Evolutionary conservation across 495 filamentous ascomycete species (phyloP).

Genomic region (Neurospora discreta): DNA sequence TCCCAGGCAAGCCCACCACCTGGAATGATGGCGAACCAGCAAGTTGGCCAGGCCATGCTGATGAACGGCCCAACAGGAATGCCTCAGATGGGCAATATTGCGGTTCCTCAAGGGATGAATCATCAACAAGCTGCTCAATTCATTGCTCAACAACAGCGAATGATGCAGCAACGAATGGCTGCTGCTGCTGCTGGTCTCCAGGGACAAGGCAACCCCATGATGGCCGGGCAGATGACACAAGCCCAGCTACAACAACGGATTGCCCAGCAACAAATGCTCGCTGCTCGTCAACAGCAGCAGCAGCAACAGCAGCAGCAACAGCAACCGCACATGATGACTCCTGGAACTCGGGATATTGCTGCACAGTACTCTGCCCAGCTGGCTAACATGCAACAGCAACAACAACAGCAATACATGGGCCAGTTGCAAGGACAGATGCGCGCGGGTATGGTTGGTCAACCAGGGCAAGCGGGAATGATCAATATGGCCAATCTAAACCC

Average conservation of each 20-base stretch:
- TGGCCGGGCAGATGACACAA: constrained; percentile 22
- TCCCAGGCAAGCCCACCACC: constrained; percentile 57
- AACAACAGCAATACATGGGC: constrained; percentile 32
- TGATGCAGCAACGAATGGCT: constrained; percentile 35
- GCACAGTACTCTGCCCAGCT: constrained; percentile 23
- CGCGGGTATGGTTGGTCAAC: constrained; percentile 17
- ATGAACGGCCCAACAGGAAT: constrained; percentile 33
- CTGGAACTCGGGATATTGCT: constrained; percentile 10
- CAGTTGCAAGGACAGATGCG: constrained; percentile 17
- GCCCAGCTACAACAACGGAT: constrained; percentile 26
- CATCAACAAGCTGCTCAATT: constrained; percentile 17
- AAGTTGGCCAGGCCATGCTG: constrained; percentile 41
- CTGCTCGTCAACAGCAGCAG: constrained; percentile 11
- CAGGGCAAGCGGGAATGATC: constrained; percentile 22
- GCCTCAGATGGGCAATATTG: constrained; percentile 20
- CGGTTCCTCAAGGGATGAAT: constrained; percentile 6
- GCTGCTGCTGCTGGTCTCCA: constrained; percentile 15
- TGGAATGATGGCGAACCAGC: constrained; percentile 42
- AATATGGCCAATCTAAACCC: constrained; percentile 16
- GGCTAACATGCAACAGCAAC: constrained; percentile 22
- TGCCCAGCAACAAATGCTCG: constrained; percentile 21
- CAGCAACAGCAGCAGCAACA: constrained; percentile 8
- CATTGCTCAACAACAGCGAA: constrained; percentile 46
- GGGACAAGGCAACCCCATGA: constrained; percentile 26
- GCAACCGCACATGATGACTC: constrained; percentile 19